Conservation (phyloP, 345 rosid species). For the Eucalyptus decipiens region DNA sequence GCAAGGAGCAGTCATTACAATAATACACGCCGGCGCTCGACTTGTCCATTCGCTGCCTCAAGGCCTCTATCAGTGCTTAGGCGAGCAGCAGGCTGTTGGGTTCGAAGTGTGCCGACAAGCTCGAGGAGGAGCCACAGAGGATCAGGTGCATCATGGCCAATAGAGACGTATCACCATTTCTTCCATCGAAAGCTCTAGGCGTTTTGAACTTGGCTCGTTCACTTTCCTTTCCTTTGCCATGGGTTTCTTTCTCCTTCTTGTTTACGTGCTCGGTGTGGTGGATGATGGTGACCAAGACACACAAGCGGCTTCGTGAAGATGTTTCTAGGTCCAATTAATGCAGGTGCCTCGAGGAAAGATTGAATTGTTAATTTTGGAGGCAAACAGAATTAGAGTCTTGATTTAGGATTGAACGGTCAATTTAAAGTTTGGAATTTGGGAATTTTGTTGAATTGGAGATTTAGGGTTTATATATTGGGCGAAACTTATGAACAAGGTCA, state of each 20-base stretch:
- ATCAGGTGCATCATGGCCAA: not conserved
- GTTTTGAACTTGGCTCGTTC: not conserved
- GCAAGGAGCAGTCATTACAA: constrained; percentile 52
- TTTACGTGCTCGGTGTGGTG: not conserved
- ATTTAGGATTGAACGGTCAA: too few species aligned
- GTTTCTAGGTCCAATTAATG: constrained; percentile 92
- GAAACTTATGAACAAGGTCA: too few species aligned
- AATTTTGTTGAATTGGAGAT: too few species aligned
- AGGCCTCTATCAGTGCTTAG: constrained; percentile 8
- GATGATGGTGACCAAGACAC: not conserved
- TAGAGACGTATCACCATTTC: not conserved
- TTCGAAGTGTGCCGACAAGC: constrained; percentile 47
- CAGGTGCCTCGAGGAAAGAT: constrained; percentile 73
- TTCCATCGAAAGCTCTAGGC: not conserved
- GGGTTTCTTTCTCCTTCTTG: constrained; percentile 16
- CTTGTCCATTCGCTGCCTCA: constrained; percentile 50
- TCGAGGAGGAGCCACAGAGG: constrained; percentile 46
- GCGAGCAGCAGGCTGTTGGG: not conserved
- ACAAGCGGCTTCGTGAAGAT: constrained; percentile 56
- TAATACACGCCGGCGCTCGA: constrained; percentile 53
- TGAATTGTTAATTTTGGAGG: not conserved
- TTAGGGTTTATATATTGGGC: too few species aligned
- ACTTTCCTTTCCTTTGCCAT: not conserved
- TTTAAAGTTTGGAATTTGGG: too few species aligned
- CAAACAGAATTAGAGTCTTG: not conserved